These are phyloP conservation scores for Diaporthe aspalathi DNA, from an alignment of 2,329 filamentous ascomycete genomes.

Conservation along the genomic window DNA sequence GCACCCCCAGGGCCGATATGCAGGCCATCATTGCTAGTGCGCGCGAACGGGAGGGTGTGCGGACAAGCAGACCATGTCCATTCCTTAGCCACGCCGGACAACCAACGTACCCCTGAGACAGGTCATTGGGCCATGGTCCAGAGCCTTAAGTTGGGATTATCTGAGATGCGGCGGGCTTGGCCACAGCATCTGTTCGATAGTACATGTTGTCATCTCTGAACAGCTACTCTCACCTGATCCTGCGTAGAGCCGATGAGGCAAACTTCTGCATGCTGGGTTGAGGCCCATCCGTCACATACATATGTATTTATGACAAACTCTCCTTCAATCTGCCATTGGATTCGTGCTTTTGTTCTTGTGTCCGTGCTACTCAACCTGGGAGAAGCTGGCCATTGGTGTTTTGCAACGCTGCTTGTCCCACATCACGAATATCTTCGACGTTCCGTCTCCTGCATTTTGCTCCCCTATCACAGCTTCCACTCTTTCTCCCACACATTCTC, in stretches of 20 bases:
- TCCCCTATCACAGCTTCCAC: not conserved
- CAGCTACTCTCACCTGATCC: not conserved
- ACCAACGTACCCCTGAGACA: constrained; percentile 7
- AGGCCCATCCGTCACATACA: not conserved
- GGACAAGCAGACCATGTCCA: not conserved
- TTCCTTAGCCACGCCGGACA: constrained; percentile 1
- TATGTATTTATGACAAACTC: constrained; percentile 13
- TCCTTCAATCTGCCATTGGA: not conserved
- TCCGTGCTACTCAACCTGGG: constrained; percentile 4
- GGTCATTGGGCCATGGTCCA: constrained; percentile 8
- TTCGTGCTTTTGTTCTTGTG: not conserved
- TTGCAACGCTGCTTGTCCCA: constrained; percentile 20
- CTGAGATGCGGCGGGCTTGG: not conserved
- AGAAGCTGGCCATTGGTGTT: not conserved
- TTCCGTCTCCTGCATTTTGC: not conserved
- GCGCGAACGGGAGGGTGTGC: not conserved
- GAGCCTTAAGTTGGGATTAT: not conserved
- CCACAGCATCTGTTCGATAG: constrained; percentile 27
- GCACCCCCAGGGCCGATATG: not conserved
- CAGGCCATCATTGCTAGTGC: not conserved
- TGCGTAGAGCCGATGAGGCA: not conserved
- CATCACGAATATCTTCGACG: not conserved
- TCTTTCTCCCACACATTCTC: not conserved
- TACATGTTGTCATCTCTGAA: constrained; percentile 5
- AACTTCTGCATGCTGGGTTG: not conserved